phyloP scores from a whole-genome alignment of 352 stramenopile genomes.

The Globisporangium takayamanum region DNA sequence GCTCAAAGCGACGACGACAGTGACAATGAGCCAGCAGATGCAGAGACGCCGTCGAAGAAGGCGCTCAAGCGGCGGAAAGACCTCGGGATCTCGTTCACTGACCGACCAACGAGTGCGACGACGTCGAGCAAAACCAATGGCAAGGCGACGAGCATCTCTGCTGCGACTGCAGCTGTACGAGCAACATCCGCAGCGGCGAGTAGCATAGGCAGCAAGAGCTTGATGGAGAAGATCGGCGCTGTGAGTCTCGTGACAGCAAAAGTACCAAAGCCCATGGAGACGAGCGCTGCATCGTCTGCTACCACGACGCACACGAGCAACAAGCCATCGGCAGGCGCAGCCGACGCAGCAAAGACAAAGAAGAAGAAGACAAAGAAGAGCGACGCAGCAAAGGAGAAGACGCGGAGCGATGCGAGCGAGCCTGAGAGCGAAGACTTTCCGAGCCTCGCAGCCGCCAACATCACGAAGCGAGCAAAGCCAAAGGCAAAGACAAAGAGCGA shows the following conservation, averaged over 20 bases:
- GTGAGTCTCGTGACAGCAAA: slow-evolving; percentile 9
- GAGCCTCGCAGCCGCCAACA: slow-evolving; percentile 7
- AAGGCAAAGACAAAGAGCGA: slow-evolving; percentile 3
- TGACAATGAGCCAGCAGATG: slow-evolving; percentile 1
- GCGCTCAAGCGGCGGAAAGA: slow-evolving; percentile 19
- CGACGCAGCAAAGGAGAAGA: background rate
- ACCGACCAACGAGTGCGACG: background rate
- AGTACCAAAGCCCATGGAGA: background rate
- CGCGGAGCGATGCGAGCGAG: background rate
- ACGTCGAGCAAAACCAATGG: background rate
- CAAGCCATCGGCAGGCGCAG: background rate
- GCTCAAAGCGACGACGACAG: background rate
- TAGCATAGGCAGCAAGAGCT: slow-evolving; percentile 7
- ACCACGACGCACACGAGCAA: background rate
- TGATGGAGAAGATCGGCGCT: slow-evolving; percentile 15
- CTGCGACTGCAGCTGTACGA: background rate
- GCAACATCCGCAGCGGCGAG: background rate
- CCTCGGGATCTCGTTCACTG: slow-evolving; percentile 7
- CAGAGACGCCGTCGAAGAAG: slow-evolving; percentile 16
- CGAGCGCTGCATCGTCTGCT: background rate
- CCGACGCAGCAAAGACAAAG: background rate
- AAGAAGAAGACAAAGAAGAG: background rate
- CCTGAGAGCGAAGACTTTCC: slow-evolving; percentile 12
- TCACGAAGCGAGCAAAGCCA: slow-evolving; percentile 11
- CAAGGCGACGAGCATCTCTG: background rate